Base-by-base conservation (phyloP, 805 yeast genomes). In the Candida railenensis region DNA sequence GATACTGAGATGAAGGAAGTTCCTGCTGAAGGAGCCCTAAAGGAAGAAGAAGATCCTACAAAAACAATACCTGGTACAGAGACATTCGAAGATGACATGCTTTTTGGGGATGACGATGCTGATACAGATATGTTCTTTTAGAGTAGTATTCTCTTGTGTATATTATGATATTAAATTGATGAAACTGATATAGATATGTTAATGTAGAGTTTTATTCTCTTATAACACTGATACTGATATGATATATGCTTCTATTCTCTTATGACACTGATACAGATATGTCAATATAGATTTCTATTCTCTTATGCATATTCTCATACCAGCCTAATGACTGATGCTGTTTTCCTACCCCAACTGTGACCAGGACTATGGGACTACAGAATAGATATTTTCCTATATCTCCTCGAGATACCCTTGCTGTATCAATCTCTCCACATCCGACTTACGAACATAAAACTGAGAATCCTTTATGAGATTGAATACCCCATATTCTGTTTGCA, bases 401-500 rank as follows among this genome's bases (percentile, higher is more conserved):
- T 85, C 87, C 62, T 89, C 95, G 45, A 94, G 66, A 55, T 88
- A 89, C 0, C 97, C 98, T 64, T 94, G 99, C 59, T 90, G 97
- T 32, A 94, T 88, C 48, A 94, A 73, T 43, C 97, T 71, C 59
- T 92, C 97, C 4, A 94, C 99, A 59, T 94, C 99, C 0, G 94
- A 85, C 54, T 89, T 92, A 48, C 99, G 75, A 16, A 92, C 97
- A 60, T 87, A 92, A 60, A 92, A 91, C 60, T 94, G 98, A 2
- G 96, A 87, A 62, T 92, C 92, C 58, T 91, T 92, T 2, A 95
- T 88, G 53, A 94, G 69, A 57, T 91, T 91, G 69, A 94, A 90
- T 3, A 89, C 96, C 19, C 97, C 99, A 57, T 92, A 92, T 62
- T 92, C 99, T 0, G 99, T 94, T 60, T 91, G 97, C 32, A 92